Conservation (phyloP, 192 early-diverging fungal genomes). For the Paraglomus occultum region DNA sequence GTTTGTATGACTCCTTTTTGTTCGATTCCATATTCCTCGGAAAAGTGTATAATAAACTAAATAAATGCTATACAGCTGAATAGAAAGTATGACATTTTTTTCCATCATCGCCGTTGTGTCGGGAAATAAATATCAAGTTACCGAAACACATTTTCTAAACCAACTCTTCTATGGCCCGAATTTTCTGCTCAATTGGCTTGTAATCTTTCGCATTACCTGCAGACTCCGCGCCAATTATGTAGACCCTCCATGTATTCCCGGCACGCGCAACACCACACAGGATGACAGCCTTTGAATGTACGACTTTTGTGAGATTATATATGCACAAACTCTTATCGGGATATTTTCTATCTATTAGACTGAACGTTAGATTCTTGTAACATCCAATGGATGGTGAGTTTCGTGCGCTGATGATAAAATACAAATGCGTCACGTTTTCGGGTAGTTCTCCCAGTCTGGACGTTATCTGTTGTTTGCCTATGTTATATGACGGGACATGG, state of each 20-base stretch:
- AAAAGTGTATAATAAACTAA: too few relatives aligned
- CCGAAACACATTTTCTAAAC: too few relatives aligned
- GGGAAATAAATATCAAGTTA: too few relatives aligned
- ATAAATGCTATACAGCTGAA: too few relatives aligned
- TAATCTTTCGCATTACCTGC: slow-evolving; percentile 33
- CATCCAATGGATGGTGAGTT: slow-evolving; percentile 6
- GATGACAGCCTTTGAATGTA: slow-evolving; percentile 23
- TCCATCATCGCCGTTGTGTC: too few relatives aligned
- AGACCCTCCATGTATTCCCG: slow-evolving; percentile 7
- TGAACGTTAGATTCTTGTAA: slow-evolving; percentile 8
- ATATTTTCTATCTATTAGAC: slow-evolving; percentile 12
- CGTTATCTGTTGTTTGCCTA: slow-evolving; percentile 24
- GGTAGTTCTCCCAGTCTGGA: slow-evolving; percentile 15
- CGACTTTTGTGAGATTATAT: slow-evolving; percentile 21
- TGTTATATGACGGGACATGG: not conserved
- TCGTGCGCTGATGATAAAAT: slow-evolving; percentile 26
- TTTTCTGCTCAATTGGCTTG: not conserved
- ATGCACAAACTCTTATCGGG: slow-evolving; percentile 16
- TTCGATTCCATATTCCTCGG: too few relatives aligned
- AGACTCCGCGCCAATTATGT: slow-evolving; percentile 20
- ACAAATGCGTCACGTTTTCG: slow-evolving; percentile 9
- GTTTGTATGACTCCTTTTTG: too few relatives aligned
- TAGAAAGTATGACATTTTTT: too few relatives aligned
- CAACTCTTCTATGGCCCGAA: too few relatives aligned
- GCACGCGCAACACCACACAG: slow-evolving; percentile 2